Evolutionary conservation across 73 alveolate genomes (phyloP).

Genomic region (Symbiodinium pilosum): DNA sequence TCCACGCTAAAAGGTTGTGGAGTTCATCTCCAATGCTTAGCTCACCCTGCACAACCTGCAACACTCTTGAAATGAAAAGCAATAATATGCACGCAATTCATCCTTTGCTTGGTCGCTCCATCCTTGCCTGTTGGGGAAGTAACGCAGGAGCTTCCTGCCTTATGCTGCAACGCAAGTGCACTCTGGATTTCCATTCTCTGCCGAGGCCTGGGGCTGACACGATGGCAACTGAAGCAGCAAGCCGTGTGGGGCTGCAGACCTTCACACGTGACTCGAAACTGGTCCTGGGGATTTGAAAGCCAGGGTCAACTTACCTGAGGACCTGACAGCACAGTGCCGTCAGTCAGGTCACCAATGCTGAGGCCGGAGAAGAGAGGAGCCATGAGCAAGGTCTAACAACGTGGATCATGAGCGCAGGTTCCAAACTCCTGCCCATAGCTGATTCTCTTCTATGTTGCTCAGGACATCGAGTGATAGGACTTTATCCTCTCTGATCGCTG

Average conservation of each 20-base stretch:
- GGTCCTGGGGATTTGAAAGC: too few relatives aligned
- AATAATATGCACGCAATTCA: too few relatives aligned
- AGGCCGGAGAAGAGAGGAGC: background rate
- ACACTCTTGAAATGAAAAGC: too few relatives aligned
- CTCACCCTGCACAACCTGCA: background rate
- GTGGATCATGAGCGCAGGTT: too few relatives aligned
- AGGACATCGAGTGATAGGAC: too few relatives aligned
- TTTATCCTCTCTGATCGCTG: too few relatives aligned
- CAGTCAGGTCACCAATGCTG: background rate
- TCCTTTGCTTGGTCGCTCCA: too few relatives aligned
- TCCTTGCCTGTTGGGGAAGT: background rate
- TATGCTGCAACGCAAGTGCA: background rate
- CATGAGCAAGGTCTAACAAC: background rate
- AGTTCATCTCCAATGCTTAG: background rate
- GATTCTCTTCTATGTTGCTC: too few relatives aligned
- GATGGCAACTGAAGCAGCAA: background rate
- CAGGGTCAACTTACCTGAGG: background rate
- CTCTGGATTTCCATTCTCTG: background rate
- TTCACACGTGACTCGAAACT: background rate
- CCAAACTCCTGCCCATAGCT: too few relatives aligned
- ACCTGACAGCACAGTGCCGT: background rate
- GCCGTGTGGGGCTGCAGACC: constrained; percentile 11
- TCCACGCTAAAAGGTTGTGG: background rate
- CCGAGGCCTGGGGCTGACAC: background rate
- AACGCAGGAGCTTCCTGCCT: background rate